Conservation (phyloP, 225 moss, liverwort and hornwort species). For the Anthoceros angustus region DNA sequence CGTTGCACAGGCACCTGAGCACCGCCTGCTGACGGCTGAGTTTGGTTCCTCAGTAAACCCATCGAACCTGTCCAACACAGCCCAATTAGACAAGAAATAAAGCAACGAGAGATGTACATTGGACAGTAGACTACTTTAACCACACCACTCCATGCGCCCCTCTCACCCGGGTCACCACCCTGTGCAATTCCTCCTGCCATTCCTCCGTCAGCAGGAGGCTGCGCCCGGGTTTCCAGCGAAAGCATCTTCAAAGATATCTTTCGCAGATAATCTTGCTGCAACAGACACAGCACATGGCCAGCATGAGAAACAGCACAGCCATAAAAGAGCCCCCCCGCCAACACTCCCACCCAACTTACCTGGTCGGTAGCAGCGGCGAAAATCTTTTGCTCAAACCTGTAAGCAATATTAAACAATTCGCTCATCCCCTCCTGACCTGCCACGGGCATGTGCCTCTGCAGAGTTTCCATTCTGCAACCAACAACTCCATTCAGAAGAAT, state of each 20-base stretch:
- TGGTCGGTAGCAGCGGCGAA: conserved; percentile 56
- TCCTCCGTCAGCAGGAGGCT: background rate
- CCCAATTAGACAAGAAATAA: background rate
- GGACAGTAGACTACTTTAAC: background rate
- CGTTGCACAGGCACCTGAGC: background rate
- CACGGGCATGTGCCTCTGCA: conserved; percentile 65
- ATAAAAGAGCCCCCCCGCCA: background rate
- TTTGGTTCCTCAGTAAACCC: background rate
- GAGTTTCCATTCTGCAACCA: conserved; percentile 48
- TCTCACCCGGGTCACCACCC: background rate
- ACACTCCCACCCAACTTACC: conserved; percentile 11
- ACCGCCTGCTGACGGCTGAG: background rate
- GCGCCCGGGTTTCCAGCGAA: conserved; percentile 76
- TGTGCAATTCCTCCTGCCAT: background rate
- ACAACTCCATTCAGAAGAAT: background rate
- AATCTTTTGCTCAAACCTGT: conserved; percentile 63
- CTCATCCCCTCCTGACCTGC: conserved; percentile 49
- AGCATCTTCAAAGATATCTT: conserved; percentile 97
- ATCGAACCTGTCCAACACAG: background rate
- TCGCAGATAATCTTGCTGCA: conserved; percentile 90
- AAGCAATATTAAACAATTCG: conserved; percentile 48
- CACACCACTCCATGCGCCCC: background rate
- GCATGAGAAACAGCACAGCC: background rate
- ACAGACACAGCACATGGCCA: background rate
- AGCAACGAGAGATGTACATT: background rate